Conservation (phyloP, 345 rosid species). For the Syzygium aromaticum region DNA sequence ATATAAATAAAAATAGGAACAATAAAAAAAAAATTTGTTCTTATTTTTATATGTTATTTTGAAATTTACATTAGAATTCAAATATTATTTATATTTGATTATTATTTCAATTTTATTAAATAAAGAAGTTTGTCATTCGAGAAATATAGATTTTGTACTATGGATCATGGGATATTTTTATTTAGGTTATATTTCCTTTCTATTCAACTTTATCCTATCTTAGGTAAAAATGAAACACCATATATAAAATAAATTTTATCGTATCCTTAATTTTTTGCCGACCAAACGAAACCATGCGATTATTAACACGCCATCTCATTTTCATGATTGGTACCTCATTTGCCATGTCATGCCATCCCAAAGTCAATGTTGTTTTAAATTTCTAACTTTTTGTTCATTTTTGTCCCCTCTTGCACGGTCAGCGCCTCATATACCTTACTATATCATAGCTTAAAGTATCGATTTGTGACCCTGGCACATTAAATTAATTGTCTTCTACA, state of each 20-base stretch:
- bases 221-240: fast-evolving
- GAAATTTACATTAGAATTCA: not conserved
- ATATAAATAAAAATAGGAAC: not conserved
- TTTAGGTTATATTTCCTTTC: fast-evolving
- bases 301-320: not conserved
- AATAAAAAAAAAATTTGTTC: not conserved
- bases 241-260: not conserved
- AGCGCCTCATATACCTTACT: not conserved
- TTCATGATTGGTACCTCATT: not conserved
- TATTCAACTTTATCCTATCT: fast-evolving
- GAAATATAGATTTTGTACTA: not conserved
- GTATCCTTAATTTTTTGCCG: too few species aligned
- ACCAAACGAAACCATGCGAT: too few species aligned
- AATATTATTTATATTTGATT: not conserved
- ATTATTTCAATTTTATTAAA: not conserved
- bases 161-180: not conserved
- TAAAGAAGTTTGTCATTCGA: not conserved
- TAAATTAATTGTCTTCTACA: not conserved
- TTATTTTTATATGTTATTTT: not conserved
- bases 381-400: not conserved
- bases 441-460: not conserved
- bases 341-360: not conserved
- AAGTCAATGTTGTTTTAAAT: not conserved
- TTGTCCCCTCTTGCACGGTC: not conserved
- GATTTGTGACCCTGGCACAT: not conserved